Evolutionary conservation across 176 grass and related monocot genomes (phyloP), one percentile per base, ranked within the genome.

Genomic region (Hsuehochloa calcarea): DNA sequence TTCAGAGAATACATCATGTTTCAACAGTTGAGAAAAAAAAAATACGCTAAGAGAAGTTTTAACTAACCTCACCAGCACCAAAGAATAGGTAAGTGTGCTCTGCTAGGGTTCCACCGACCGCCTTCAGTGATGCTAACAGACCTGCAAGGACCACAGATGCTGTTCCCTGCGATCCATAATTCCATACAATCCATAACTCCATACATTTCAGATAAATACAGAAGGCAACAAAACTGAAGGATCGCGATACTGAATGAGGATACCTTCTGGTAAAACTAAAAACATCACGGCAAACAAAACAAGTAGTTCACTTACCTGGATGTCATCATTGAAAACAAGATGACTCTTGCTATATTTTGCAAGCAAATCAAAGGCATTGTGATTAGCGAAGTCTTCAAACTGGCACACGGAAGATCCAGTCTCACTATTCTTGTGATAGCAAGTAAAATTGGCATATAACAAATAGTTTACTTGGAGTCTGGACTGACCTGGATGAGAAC

Each of bases 321-420:
- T 99, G 82, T 99, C 97, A 86, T 99, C 97, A 82, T 99, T 99
- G 83, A 99, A 99, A 69, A 99, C 97, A 69, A 99, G 97, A 88
- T 99, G 97, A n/a, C 70, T 91, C 90, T 99, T 96, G 88, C 90
- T 92, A 67, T 96, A 99, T 84, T 92, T 96, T 79, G 86, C 82
- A 67, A 99, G 97, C 88, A 99, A 90, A 75, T 96, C 93, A 81
- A 99, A 99, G 23, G 97, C 97, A 86, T 99, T 96, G 76, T 99
- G 97, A 80, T 99, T 99, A 54, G 97, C 97, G 10, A 99, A 99
- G 82, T 99, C 97, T 90, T 99, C 97, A 90, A 99, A 99, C 97
- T 99, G 88, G 47, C 72, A 83, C 10, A 89, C 78, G 59, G 65
- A 75, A 87, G 56, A 55, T 77, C 22, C 40, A 73, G 34, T 45